A percentile compares a stretch with the other conserved stretches of the same genome.
phyloP scores from a whole-genome alignment of 2,329 filamentous ascomycete species.

The Aspergillus sp. region DNA sequence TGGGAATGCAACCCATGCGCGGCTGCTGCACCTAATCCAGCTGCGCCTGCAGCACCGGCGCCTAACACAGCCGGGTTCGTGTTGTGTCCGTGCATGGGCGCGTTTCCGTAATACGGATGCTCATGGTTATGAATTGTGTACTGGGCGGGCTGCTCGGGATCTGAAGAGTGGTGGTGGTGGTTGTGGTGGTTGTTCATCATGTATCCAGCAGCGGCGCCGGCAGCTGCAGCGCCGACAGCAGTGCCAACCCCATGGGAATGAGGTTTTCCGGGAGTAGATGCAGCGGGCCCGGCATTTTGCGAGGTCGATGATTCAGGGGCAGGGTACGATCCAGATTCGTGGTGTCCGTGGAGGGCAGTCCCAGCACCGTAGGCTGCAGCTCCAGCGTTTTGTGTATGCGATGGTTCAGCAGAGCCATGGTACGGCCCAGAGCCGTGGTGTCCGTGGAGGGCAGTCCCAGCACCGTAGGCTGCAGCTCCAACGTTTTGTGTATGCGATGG shows the following conservation, averaged over 20 bases:
- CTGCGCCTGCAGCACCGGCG: slow-evolving; percentile 20
- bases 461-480: no score
- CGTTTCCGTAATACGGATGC: slow-evolving; percentile 7
- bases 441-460: no score
- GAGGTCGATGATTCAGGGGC: slow-evolving; percentile 9
- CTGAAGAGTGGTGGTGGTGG: slow-evolving; percentile 23
- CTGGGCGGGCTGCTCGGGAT: slow-evolving; percentile 19
- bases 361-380: no score
- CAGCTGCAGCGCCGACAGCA: slow-evolving; percentile 30
- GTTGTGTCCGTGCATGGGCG: slow-evolving; percentile 5
- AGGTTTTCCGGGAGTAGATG: slow-evolving; percentile 13
- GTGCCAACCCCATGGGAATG: slow-evolving; percentile 23
- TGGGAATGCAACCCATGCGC: slow-evolving; percentile 22
- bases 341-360: no score
- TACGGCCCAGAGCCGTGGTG: slow-evolving; percentile 2
- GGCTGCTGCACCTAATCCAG: slow-evolving; percentile 32
- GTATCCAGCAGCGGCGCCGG: slow-evolving; percentile 35
- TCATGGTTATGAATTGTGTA: slow-evolving; percentile 25
- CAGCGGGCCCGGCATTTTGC: slow-evolving; percentile 12
- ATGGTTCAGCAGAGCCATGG: no score
- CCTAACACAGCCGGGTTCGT: slow-evolving; percentile 6
- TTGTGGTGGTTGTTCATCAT: slow-evolving; percentile 29
- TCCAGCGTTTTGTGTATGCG: no score
- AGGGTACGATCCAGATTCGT: slow-evolving; percentile 4
- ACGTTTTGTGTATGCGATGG: no score